Base-by-base conservation (phyloP, 805 yeast genomes). In the Ogataea haglerorum region DNA sequence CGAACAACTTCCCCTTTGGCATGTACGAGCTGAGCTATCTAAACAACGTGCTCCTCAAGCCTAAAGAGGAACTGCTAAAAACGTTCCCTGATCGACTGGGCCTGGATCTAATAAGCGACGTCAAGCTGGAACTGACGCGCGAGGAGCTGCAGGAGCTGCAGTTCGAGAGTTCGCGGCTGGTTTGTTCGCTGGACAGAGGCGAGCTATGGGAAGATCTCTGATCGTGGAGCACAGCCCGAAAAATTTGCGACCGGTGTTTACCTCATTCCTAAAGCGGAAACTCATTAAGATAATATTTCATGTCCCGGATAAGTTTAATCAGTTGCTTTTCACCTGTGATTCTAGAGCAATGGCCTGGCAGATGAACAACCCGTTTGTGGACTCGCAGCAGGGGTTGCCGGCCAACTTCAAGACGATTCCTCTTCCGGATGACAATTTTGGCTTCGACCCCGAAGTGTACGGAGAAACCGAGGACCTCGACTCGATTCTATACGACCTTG, bases 341-440 rank as follows among this genome's bases (percentile, higher is more conserved):
- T 27, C 40, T 25, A 22, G 10, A 12, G 13, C 33, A 35, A 43
- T 43, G 57, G 40, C 39, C 40, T 47, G 48, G 50, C 46, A 47
- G 32, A 31, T 43, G 46, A 48, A 43, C 38, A 53, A 55, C 44
- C 57, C 56, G 28, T 55, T 50, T 42, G 49, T 54, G 32, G 63
- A 60, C 42, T 30, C 61, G 10, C 48, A 59, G 18, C 65, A 70
- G 61, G 63, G 64, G 19, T 68, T 60, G 19, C 49, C 56, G 24
- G 31, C 57, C 36, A 44, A 48, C 34, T 60, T 62, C 53, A 64
- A 63, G 35, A 58, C 69, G 8, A 57, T 72, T 6, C 75, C 79
- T 2, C 55, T 74, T 30, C 81, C 81, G 1, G 74, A 72, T 40
- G 81, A 79, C 38, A 75, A 74, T 43, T 72, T 80, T 50, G 73